These are phyloP conservation scores for Acacia acuminata DNA, from an alignment of 306 rosid species.

Conservation along the genomic window DNA sequence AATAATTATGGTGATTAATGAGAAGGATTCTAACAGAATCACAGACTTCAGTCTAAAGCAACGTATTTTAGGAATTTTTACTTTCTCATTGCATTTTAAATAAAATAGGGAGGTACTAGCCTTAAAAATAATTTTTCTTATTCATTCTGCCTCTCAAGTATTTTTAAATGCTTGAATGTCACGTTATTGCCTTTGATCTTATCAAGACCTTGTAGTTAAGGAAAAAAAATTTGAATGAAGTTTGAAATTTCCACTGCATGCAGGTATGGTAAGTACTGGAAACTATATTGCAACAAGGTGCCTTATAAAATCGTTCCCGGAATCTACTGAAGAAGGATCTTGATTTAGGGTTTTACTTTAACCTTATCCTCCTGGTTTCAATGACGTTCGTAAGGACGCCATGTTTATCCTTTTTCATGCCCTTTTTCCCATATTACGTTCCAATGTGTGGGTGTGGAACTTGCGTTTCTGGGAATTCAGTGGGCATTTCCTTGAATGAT, in stretches of 20 bases:
- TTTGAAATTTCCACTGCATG: constrained; percentile 26
- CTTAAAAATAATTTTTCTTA: background rate
- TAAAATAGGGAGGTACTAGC: background rate
- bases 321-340: constrained; percentile 52
- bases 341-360: constrained; percentile 13
- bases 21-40: no score
- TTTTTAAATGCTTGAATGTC: background rate
- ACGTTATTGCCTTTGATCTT: background rate
- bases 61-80: background rate
- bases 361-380: constrained; percentile 1
- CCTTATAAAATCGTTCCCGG: constrained; percentile 82
- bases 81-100: background rate
- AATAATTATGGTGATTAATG: no score
- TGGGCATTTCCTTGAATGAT: background rate
- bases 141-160: constrained; percentile 3
- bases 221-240: background rate
- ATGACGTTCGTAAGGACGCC: constrained; percentile 20
- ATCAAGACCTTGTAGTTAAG: background rate
- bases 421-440: background rate
- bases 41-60: background rate
- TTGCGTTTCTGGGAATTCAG: background rate
- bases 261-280: constrained; percentile 98
- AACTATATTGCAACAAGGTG: constrained; percentile 79
- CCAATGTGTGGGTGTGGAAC: background rate
- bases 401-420: constrained; percentile 19